phyloP scores from a whole-genome alignment of 2,329 filamentous ascomycete genomes.

The Pseudogymnoascus destructans region DNA sequence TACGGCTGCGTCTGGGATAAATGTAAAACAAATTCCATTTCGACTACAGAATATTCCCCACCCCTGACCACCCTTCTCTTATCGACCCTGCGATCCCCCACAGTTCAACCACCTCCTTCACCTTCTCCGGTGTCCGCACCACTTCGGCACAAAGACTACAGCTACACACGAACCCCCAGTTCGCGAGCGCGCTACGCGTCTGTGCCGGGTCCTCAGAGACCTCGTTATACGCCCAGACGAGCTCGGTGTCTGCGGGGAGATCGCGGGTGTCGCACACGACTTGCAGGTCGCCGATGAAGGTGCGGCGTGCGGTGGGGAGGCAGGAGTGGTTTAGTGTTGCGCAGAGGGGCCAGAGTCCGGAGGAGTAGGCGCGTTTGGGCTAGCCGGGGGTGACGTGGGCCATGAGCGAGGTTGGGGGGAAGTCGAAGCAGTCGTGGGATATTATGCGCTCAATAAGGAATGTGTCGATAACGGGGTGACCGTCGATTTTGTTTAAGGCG shows the following conservation, averaged over 20 bases:
- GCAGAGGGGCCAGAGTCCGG: conserved; percentile 36
- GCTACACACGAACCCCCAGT: conserved; percentile 32
- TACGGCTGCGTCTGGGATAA: background rate
- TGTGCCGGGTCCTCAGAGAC: conserved; percentile 24
- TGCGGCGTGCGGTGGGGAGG: conserved; percentile 31
- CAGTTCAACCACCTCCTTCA: conserved; percentile 14
- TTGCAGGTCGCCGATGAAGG: conserved; percentile 42
- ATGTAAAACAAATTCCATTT: background rate
- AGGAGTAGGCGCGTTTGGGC: conserved; percentile 16
- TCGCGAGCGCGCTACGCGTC: conserved; percentile 14
- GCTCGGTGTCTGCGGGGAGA: conserved; percentile 33
- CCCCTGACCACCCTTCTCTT: background rate
- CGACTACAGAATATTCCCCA: background rate
- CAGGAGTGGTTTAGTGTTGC: conserved; percentile 43
- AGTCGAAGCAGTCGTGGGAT: conserved; percentile 33
- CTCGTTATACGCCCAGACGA: conserved; percentile 22
- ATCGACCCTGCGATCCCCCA: conserved; percentile 5
- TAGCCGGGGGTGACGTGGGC: conserved; percentile 15
- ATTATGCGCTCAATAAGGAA: conserved; percentile 35
- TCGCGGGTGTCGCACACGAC: conserved; percentile 35
- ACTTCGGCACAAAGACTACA: conserved; percentile 22
- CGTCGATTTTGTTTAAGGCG: conserved; percentile 25
- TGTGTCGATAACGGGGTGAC: conserved; percentile 33
- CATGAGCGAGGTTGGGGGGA: conserved; percentile 20
- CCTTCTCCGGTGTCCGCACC: background rate